A percentile compares a stretch with the other conserved stretches of the same genome.
These are phyloP conservation scores for Niveomyces coronatus DNA, from an alignment of 2,329 filamentous ascomycete species.

Conservation along the genomic window DNA sequence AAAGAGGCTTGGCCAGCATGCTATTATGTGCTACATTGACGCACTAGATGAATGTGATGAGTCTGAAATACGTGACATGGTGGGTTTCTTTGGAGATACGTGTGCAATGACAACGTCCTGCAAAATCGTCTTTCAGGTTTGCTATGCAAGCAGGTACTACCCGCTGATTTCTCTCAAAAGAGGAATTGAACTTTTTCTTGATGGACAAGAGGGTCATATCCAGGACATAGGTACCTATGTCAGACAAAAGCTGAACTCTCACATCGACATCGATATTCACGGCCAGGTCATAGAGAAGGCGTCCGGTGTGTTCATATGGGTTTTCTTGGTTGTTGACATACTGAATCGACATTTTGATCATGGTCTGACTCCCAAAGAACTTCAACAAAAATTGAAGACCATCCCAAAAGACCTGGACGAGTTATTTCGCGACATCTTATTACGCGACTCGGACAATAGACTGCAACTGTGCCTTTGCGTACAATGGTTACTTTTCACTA, in stretches of 20 bases:
- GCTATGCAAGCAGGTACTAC: conserved; percentile 38
- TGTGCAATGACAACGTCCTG: conserved; percentile 17
- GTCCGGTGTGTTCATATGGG: conserved; percentile 34
- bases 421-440: conserved; percentile 42
- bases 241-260: conserved; percentile 4
- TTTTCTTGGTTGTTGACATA: conserved; percentile 27
- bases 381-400: conserved; percentile 20
- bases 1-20: background rate
- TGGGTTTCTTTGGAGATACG: conserved; percentile 30
- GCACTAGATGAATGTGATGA: conserved; percentile 40
- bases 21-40: conserved; percentile 24
- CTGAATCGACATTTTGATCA: conserved; percentile 24
- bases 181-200: conserved; percentile 17
- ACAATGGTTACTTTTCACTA: conserved; percentile 41
- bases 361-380: conserved; percentile 16
- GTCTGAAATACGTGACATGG: conserved; percentile 28
- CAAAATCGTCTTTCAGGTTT: conserved; percentile 20
- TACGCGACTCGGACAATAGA: conserved; percentile 31
- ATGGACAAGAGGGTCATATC: conserved; percentile 16
- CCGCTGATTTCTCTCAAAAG: conserved; percentile 27
- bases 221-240: conserved; percentile 19
- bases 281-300: conserved; percentile 25
- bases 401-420: conserved; percentile 30
- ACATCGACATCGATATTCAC: background rate
- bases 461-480: conserved; percentile 35